Percentiles rank a stretch among this genome's conserved stretches.
These are phyloP conservation scores for Proliferodiscus dingleyae DNA, from an alignment of 2,329 filamentous ascomycete species.

Conservation along the genomic window DNA sequence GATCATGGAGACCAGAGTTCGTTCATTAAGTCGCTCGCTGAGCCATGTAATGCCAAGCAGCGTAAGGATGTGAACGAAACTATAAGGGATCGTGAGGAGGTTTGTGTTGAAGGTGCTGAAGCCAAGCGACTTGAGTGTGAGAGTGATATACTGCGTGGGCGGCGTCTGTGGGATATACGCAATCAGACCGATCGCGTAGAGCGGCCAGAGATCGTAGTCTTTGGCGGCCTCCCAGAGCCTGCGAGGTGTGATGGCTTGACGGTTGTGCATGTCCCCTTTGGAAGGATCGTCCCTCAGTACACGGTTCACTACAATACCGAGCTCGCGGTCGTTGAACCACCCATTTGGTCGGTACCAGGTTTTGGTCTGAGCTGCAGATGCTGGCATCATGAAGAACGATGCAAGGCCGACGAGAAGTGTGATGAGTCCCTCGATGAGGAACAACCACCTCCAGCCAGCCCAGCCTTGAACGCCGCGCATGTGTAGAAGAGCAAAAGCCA, in stretches of 20 bases:
- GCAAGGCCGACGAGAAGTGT: conserved; percentile 48
- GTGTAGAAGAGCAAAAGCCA: conserved; percentile 50
- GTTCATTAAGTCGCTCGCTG: conserved; percentile 37
- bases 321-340: conserved; percentile 59
- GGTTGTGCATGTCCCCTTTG: conserved; percentile 55
- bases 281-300: conserved; percentile 47
- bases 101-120: conserved; percentile 40
- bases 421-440: conserved; percentile 52
- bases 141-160: conserved; percentile 46
- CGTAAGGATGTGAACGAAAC: conserved; percentile 41
- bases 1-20: conserved; percentile 33
- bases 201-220: conserved; percentile 58
- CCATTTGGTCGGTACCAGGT: conserved; percentile 51
- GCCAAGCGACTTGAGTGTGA: conserved; percentile 39
- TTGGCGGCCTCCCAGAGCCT: conserved; percentile 47
- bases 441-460: conserved; percentile 50
- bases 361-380: conserved; percentile 57
- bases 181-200: conserved; percentile 43
- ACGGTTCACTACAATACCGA: conserved; percentile 63
- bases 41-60: conserved; percentile 43
- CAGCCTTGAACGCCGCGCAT: conserved; percentile 45
- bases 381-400: conserved; percentile 53
- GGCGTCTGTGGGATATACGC: conserved; percentile 46
- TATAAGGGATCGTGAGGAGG: conserved; percentile 41
- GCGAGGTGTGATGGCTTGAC: conserved; percentile 47